Base-by-base conservation (phyloP, 2,329 filamentous ascomycete species). In the Aspergillus carbonarius region DNA sequence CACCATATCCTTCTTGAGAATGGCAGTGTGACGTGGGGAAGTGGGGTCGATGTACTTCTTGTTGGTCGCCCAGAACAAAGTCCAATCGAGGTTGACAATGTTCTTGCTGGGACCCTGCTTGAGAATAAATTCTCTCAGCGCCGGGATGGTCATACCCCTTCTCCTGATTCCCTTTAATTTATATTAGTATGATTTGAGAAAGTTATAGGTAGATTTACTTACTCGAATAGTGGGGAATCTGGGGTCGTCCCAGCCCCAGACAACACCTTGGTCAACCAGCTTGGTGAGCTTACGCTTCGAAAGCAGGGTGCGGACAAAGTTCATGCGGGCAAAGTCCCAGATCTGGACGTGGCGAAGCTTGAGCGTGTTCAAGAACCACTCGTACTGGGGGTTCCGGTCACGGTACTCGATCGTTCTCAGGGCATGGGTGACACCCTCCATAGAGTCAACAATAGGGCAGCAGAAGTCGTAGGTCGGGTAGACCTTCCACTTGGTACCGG, bases 11-110 rank as follows among this genome's bases (percentile, higher is more conserved):
- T 89, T 86, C 68, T 86, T 83, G 57, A 86, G 80, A 62, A 97
- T 84, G 23, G 88, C 88, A 27, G 88, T 91, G 79, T 90, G 87
- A 52, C 90, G 85, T 1, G 88, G 88, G 4, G 88, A 87, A 47
- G 91, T 79, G 1, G 90, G 89, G 73, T 93, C 90, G 61, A 93
- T 91, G 69, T 89, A 85, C 77, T 91, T 91, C 80, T 91, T 93
- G 82, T 93, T 93, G 51, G 76, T 75, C 27, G 78, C 77, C 79
- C 79, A 81, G 65, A 81, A 77, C 13, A 77, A 69, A 53, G 76
- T 77, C 79, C 79, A 81, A 63, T 81, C 79, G 61, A 81, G 77
- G 64, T 80, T 78, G 54, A 78, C 75, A 23, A 81, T 75, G 62
- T 80, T 80, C 61, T 78, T 77, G 53, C 76, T 79, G 15, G 79